A percentile compares a stretch with the other conserved stretches of the same genome.
These are phyloP conservation scores for Lodderomyces parapsilosis DNA, from an alignment of 1,139 yeast genomes.

Conservation along the genomic window DNA sequence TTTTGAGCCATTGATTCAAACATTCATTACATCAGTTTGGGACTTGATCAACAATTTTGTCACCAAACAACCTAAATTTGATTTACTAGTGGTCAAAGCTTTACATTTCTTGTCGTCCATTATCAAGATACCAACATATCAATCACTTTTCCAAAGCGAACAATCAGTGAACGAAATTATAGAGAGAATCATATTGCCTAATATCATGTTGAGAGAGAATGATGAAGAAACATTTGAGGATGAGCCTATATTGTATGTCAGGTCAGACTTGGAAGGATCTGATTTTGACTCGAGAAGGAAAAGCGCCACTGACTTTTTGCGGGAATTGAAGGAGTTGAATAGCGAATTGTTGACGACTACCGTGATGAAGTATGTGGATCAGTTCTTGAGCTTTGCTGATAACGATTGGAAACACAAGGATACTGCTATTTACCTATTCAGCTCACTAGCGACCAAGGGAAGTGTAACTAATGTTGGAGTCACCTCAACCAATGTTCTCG, in stretches of 20 bases:
- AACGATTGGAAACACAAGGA: slow-evolving; percentile 83
- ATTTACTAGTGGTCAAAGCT: slow-evolving; percentile 78
- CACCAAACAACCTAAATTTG: slow-evolving; percentile 75
- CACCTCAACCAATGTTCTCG: slow-evolving; percentile 77
- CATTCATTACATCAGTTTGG: slow-evolving; percentile 85
- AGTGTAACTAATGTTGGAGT: slow-evolving; percentile 82
- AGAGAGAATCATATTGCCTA: slow-evolving; percentile 84
- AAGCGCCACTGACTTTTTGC: slow-evolving; percentile 84
- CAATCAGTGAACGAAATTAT: slow-evolving; percentile 72
- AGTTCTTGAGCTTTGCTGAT: slow-evolving; percentile 55
- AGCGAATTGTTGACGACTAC: slow-evolving; percentile 72
- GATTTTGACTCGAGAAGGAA: slow-evolving; percentile 91
- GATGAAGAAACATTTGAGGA: slow-evolving; percentile 96
- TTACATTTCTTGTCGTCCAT: slow-evolving; percentile 82
- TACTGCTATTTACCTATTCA: slow-evolving; percentile 80
- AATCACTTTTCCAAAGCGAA: slow-evolving; percentile 62
- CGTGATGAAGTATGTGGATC: slow-evolving; percentile 73
- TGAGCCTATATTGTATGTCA: slow-evolving; percentile 89
- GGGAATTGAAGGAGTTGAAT: slow-evolving; percentile 81
- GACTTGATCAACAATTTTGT: slow-evolving; percentile 59
- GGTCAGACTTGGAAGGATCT: slow-evolving; percentile 93
- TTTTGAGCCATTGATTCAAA: slow-evolving; percentile 71
- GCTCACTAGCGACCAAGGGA: slow-evolving; percentile 90
- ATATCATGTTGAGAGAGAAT: slow-evolving; percentile 75
- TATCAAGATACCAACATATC: slow-evolving; percentile 63